Conservation (phyloP, 495 filamentous ascomycete species). For the Neurospora cerealis region DNA sequence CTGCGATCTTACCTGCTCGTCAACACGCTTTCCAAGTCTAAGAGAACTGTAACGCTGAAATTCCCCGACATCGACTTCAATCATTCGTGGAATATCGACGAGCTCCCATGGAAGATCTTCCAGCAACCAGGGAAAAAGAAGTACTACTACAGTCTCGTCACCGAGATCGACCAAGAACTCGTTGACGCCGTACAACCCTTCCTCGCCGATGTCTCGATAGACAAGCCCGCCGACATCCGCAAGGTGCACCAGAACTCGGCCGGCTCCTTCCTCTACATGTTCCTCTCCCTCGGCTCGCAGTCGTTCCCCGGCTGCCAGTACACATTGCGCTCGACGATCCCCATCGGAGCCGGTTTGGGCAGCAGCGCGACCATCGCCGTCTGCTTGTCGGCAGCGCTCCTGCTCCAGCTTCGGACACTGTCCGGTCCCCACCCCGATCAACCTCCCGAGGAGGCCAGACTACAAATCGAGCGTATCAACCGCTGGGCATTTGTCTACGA, state of each 20-base stretch:
- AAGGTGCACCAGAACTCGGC: conserved; percentile 76
- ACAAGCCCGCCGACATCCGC: conserved; percentile 51
- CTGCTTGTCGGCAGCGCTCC: conserved; percentile 75
- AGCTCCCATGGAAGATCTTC: conserved; percentile 78
- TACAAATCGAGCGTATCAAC: conserved; percentile 90
- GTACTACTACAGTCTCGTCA: conserved; percentile 83
- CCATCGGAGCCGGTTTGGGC: conserved; percentile 83
- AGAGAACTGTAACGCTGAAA: conserved; percentile 69
- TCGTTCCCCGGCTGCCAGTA: conserved; percentile 74
- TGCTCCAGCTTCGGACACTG: conserved; percentile 79
- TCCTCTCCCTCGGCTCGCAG: conserved; percentile 72
- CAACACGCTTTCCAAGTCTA: conserved; percentile 78
- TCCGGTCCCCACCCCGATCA: conserved; percentile 85
- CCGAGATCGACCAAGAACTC: conserved; percentile 71
- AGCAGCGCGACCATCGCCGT: conserved; percentile 89
- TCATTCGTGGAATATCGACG: conserved; percentile 87
- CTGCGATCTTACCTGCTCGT: conserved; percentile 92
- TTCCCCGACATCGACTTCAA: conserved; percentile 80
- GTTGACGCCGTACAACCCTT: conserved; percentile 68
- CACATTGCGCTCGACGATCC: conserved; percentile 87
- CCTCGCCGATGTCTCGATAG: conserved; percentile 55
- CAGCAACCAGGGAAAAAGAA: conserved; percentile 73
- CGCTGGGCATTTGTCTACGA: conserved; percentile 96
- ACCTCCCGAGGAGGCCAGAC: conserved; percentile 63
- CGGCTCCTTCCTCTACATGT: conserved; percentile 82